A percentile compares a stretch with the other conserved stretches of the same genome.
Evolutionary conservation across 164 flowering plant genomes (phyloP).

Genomic region (grape (Vitis vinifera)): ASM3070453v1 NC_081812.1:15355001-15355500

Average conservation of each 20-base stretch:
- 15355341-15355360: slow-evolving; percentile 96
- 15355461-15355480: slow-evolving; percentile 92
- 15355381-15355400: slow-evolving; percentile 79
- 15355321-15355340: slow-evolving; percentile 90
- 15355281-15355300: slow-evolving; percentile 91
- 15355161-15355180: slow-evolving; percentile 94
- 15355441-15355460: slow-evolving; percentile 93
- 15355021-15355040: slow-evolving; percentile 90
- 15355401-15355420: slow-evolving; percentile 90
- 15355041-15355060: slow-evolving; percentile 92
- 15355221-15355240: slow-evolving; percentile 94
- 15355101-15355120: slow-evolving; percentile 88
- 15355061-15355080: slow-evolving; percentile 95
- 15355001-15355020: slow-evolving; percentile 88
- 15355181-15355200: slow-evolving; percentile 97
- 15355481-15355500: slow-evolving; percentile 92
- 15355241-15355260: slow-evolving; percentile 95
- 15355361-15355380: slow-evolving; percentile 94
- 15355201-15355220: slow-evolving; percentile 96
- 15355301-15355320: slow-evolving; percentile 99
- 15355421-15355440: slow-evolving; percentile 98
- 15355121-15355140: slow-evolving; percentile 95
- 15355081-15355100: slow-evolving; percentile 98
- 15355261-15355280: slow-evolving; percentile 96
- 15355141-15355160: slow-evolving; percentile 99